These are phyloP conservation scores for Bretziella fagacearum DNA, from an alignment of 2,329 filamentous ascomycete genomes.

Conservation along the genomic window DNA sequence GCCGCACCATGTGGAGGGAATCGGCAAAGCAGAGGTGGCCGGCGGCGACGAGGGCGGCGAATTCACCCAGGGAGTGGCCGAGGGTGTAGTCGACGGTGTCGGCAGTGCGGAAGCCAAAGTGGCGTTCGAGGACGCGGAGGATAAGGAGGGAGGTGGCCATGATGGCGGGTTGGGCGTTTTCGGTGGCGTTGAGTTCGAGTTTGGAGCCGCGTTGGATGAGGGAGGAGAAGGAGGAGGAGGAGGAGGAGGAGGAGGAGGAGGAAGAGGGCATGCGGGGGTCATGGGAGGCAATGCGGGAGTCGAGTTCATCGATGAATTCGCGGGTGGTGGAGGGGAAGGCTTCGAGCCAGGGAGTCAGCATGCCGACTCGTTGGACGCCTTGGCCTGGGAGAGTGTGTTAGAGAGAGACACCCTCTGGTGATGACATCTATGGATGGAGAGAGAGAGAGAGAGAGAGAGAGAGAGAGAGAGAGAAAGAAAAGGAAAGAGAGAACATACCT, in stretches of 20 bases:
- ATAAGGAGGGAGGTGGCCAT: slow-evolving; percentile 91
- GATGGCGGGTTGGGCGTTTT: slow-evolving; percentile 85
- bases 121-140: slow-evolving; percentile 66
- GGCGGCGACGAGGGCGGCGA: slow-evolving; percentile 73
- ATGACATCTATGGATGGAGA: too few species aligned
- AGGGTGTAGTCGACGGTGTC: slow-evolving; percentile 66
- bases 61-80: slow-evolving; percentile 85
- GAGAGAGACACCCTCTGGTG: too few species aligned
- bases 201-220: slow-evolving; percentile 70
- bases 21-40: slow-evolving; percentile 65
- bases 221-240: slow-evolving; percentile 57
- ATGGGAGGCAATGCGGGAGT: slow-evolving; percentile 29
- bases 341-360: slow-evolving; percentile 72
- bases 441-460: too few species aligned
- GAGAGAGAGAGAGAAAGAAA: not conserved
- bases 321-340: slow-evolving; percentile 64
- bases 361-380: slow-evolving; percentile 76
- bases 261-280: slow-evolving; percentile 33
- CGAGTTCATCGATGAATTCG: slow-evolving; percentile 71
- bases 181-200: slow-evolving; percentile 58
- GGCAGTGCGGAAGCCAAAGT: slow-evolving; percentile 59
- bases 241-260: slow-evolving; percentile 47
- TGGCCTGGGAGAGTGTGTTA: slow-evolving; percentile 42
- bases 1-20: slow-evolving; percentile 58
- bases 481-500: slow-evolving; percentile 23